These are phyloP conservation scores for Ganoderma multipileum DNA, from an alignment of 1,284 basidiomycete genomes.

Conservation along the genomic window DNA sequence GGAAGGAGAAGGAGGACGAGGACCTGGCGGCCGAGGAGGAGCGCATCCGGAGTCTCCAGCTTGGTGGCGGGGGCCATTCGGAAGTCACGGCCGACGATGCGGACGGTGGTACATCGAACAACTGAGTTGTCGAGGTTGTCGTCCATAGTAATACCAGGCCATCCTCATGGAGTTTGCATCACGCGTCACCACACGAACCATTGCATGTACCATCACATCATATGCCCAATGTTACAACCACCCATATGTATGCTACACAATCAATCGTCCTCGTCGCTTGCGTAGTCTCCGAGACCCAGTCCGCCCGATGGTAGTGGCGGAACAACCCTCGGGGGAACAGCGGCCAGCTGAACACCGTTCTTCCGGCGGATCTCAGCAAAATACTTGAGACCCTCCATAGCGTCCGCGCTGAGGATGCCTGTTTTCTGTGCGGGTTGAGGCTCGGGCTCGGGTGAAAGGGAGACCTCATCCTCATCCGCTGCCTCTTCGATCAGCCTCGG, in stretches of 20 bases:
- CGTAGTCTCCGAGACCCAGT: conserved; percentile 73
- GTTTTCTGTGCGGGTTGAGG: conserved; percentile 40
- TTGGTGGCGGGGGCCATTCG: conserved; percentile 28
- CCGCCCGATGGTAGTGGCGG: conserved; percentile 46
- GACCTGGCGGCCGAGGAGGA: conserved; percentile 52
- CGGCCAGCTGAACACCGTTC: conserved; percentile 45
- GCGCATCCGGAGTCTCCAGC: conserved; percentile 41
- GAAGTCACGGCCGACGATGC: conserved; percentile 28
- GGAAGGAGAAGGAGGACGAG: conserved; percentile 68
- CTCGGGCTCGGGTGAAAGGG: conserved; percentile 27
- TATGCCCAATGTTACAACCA: conserved; percentile 26
- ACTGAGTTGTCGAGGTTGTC: conserved; percentile 5
- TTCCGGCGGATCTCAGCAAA: conserved; percentile 82
- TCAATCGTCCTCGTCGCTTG: conserved; percentile 75
- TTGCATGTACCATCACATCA: conserved; percentile 26
- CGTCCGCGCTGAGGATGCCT: conserved; percentile 79
- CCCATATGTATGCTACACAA: conserved; percentile 24
- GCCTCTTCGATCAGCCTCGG: conserved; percentile 42
- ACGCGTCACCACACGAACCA: conserved; percentile 6
- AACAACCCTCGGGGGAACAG: conserved; percentile 37
- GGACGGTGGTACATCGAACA: conserved; percentile 24
- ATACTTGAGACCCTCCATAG: conserved; percentile 86
- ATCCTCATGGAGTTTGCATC: conserved; percentile 15
- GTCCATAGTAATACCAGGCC: neutral
- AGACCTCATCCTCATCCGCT: conserved; percentile 42